Base-by-base conservation (phyloP, 805 yeast genomes). In the Lipomyces yamanashiensis region DNA sequence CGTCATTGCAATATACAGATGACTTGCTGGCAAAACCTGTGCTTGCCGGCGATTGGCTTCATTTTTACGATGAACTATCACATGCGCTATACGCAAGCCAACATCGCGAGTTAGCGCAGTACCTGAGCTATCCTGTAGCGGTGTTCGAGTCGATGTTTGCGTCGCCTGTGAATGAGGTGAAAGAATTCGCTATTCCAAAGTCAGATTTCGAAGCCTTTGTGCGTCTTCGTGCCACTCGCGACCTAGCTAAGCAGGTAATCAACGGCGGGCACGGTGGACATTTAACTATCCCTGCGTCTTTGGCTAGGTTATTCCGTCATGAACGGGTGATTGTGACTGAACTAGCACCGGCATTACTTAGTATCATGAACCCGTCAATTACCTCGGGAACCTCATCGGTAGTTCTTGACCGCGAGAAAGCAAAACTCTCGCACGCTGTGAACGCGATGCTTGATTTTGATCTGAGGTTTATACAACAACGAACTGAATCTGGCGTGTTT, bases 41-140 rank as follows among this genome's bases (percentile, higher is more conserved):
- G 13, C 77, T 74, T 33, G 77, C 91, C 8, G 82, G 89, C 48
- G 95, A 90, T 66, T 92, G 96, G 96, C 72, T 89, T 36, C 82
- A 76, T 68, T 89, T 88, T 72, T 83, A 86, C 66, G 98, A 92
- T 73, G 54, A 76, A n/a, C 74, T 87, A 73, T 74, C 75, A 44
- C 67, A 65, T 12, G 76, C 76, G 49, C 77, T 79, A 0, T 78
- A 78, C 54, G 80, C 72, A 41, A 76, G 77, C 59, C 82, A 81
- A 58, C 79, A 79, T 63, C 80, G 80, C 2, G 85, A 82, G 23
- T 70, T 86, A 54, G 76, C 80, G 33, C 77, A 82, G 23, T 92
- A 90, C 71, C 78, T 82, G 4, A 76, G 87, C 0, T 77, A 82
- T 21, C 84, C 86, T 0, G 84, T 87, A 0, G 72, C 88, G 71